phyloP scores from a whole-genome alignment of 371 early-diverging fungal species.

The Pancytospora epiphaga region DNA sequence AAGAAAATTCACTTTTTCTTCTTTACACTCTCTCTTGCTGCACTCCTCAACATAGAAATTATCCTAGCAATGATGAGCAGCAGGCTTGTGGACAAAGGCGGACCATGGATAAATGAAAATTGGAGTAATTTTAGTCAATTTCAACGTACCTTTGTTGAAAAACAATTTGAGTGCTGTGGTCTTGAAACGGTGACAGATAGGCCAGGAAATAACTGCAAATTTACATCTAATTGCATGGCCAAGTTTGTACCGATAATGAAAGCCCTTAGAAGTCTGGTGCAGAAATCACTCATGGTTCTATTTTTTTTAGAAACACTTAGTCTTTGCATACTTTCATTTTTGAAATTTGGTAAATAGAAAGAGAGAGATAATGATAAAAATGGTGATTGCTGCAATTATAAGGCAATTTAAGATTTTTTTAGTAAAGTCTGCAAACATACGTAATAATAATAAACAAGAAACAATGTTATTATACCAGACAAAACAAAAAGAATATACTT shows the following conservation, averaged over 20 bases:
- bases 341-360: constrained; percentile 38
- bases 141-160: constrained; percentile 33
- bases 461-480: no score
- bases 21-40: constrained; percentile 10
- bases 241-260: background rate
- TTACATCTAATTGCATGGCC: background rate
- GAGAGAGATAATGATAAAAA: no score
- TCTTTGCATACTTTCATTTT: constrained; percentile 18
- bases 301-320: constrained; percentile 41
- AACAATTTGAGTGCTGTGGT: constrained; percentile 47
- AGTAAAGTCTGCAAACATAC: no score
- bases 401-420: no score
- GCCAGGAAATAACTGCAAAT: constrained; percentile 6
- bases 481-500: no score
- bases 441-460: no score
- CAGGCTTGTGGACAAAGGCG: constrained; percentile 18
- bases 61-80: constrained; percentile 13
- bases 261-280: background rate
- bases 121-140: constrained; percentile 21
- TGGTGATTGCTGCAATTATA: no score
- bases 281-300: constrained; percentile 21
- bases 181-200: constrained; percentile 25
- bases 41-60: constrained; percentile 32
- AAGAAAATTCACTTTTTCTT: constrained; percentile 3
- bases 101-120: constrained; percentile 16